These are phyloP conservation scores for Lachnellula cervina DNA, from an alignment of 2,329 filamentous ascomycete species.

Conservation along the genomic window DNA sequence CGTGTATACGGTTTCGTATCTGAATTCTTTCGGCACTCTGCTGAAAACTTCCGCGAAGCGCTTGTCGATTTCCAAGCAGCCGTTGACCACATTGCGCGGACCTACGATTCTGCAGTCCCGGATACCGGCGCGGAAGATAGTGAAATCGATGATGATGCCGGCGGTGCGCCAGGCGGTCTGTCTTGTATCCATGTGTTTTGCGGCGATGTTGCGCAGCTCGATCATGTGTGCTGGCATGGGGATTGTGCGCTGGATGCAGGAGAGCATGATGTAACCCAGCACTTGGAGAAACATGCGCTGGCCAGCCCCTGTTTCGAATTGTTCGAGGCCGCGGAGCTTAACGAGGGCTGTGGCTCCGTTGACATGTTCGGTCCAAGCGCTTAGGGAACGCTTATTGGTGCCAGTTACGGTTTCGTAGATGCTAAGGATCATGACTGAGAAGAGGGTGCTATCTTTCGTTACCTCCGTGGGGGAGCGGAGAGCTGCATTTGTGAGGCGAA, in stretches of 20 bases:
- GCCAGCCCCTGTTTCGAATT: constrained; percentile 44
- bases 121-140: constrained; percentile 8
- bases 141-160: constrained; percentile 33
- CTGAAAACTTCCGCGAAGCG: constrained; percentile 13
- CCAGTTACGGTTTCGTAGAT: constrained; percentile 49
- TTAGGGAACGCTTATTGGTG: constrained; percentile 39
- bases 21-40: constrained; percentile 17
- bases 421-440: constrained; percentile 47
- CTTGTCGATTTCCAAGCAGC: not conserved
- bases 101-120: constrained; percentile 24
- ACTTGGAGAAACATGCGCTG: constrained; percentile 50
- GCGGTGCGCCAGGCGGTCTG: constrained; percentile 39
- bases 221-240: constrained; percentile 46
- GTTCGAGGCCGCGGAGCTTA: constrained; percentile 41
- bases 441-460: constrained; percentile 48
- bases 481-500: constrained; percentile 44
- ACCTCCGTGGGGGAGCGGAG: constrained; percentile 40
- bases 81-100: constrained; percentile 28
- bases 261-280: constrained; percentile 44
- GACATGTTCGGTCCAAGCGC: constrained; percentile 48
- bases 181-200: constrained; percentile 32
- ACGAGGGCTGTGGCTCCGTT: constrained; percentile 46
- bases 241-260: constrained; percentile 44
- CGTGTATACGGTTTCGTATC: constrained; percentile 22
- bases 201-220: constrained; percentile 41